These are phyloP conservation scores for Blastocrithidia nonstop DNA, from an alignment of 208 protist species.

Conservation along the genomic window DNA sequence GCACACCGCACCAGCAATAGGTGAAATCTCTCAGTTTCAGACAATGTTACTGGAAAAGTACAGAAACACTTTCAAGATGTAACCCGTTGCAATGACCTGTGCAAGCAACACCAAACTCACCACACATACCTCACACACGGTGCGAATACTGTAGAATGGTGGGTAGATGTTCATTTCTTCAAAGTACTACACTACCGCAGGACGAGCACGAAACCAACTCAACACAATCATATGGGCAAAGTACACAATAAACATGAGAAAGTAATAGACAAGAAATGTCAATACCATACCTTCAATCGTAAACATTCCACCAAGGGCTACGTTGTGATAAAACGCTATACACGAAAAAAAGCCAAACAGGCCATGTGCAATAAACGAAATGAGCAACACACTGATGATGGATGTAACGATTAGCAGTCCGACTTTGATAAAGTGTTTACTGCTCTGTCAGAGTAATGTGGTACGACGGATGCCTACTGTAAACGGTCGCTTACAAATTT, in stretches of 20 bases:
- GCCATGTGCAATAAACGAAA: constrained; percentile 12
- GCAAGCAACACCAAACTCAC: constrained; percentile 15
- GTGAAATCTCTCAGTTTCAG: constrained; percentile 70
- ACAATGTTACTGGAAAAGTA: constrained; percentile 34
- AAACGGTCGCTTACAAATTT: constrained; percentile 65
- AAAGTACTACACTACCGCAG: constrained; percentile 32
- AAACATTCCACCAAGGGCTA: constrained; percentile 44
- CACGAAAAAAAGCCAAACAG: constrained; percentile 44
- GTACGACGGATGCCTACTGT: constrained; percentile 22
- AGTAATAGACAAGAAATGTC: constrained; percentile 30
- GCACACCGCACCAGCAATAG: constrained; percentile 29
- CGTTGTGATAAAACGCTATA: constrained; percentile 27
- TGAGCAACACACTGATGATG: constrained; percentile 11
- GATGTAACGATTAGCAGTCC: constrained; percentile 19
- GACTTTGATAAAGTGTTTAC: constrained; percentile 13
- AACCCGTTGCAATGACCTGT: constrained; percentile 37
- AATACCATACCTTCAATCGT: constrained; percentile 27
- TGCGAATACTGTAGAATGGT: constrained; percentile 35
- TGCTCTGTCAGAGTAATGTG: constrained; percentile 28
- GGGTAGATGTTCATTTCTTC: constrained; percentile 27
- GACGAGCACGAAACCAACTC: constrained; percentile 33
- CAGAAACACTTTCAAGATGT: constrained; percentile 42
- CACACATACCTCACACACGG: constrained; percentile 12
- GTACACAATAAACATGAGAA: constrained; percentile 20
- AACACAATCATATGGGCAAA: constrained; percentile 34